These are phyloP conservation scores for Betula pendula DNA, from an alignment of 306 rosid species.

Conservation along the genomic window DNA sequence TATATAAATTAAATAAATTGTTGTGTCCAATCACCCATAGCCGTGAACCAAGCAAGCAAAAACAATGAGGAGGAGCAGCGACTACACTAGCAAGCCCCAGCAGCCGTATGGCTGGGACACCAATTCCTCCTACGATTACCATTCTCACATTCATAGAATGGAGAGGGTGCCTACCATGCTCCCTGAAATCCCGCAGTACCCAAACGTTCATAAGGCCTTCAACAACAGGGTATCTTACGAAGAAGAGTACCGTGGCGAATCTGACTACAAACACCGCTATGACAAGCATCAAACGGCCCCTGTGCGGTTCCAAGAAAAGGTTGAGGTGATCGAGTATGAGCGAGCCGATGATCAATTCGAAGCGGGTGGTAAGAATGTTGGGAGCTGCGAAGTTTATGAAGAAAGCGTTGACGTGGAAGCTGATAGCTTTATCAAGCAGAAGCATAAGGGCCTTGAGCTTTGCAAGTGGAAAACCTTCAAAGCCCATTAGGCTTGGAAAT, in stretches of 20 bases:
- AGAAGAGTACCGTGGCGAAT: not conserved
- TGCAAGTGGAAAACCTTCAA: not conserved
- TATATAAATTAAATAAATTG: slow-evolving; percentile 43
- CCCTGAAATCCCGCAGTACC: slow-evolving; percentile 44
- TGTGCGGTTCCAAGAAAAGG: slow-evolving; percentile 24
- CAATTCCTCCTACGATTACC: slow-evolving; percentile 27
- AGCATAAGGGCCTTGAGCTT: not conserved
- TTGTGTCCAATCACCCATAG: not conserved
- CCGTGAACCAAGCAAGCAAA: not conserved
- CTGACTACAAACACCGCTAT: not conserved
- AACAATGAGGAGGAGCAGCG: slow-evolving; percentile 15
- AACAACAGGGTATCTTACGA: slow-evolving; percentile 31
- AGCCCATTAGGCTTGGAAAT: not conserved
- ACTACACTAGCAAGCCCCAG: slow-evolving; percentile 8
- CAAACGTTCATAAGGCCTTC: slow-evolving; percentile 19
- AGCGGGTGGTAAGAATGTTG: slow-evolving; percentile 4
- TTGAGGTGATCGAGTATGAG: slow-evolving; percentile 42
- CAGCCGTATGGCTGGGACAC: slow-evolving; percentile 9
- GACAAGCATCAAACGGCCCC: slow-evolving; percentile 18
- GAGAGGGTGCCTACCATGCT: slow-evolving; percentile 33
- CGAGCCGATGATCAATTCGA: not conserved
- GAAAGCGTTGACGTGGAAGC: slow-evolving; percentile 33
- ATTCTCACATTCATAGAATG: slow-evolving; percentile 29
- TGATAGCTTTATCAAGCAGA: not conserved
- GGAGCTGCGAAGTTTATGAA: slow-evolving; percentile 20